Percentiles rank a stretch among this genome's conserved stretches.
These are phyloP conservation scores for Petunia hybrid DNA, from an alignment of 305 asterid species.

Conservation along the genomic window DNA sequence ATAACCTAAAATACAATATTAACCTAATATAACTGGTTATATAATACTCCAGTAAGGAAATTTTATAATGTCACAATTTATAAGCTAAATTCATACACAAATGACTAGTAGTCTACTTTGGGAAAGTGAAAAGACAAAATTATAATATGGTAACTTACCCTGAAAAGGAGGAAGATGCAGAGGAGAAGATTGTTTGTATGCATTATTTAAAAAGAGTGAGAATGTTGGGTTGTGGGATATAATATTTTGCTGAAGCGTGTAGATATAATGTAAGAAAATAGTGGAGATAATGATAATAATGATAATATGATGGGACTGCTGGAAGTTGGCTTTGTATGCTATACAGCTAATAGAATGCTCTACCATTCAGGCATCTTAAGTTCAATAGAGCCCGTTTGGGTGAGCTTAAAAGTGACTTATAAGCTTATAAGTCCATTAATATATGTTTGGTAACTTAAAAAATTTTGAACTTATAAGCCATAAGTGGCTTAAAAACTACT, in stretches of 20 bases:
- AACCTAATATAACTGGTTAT: too few relatives aligned
- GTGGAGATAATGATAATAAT: not conserved
- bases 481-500: too few relatives aligned
- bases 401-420: too few relatives aligned
- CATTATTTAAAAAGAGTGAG: not conserved
- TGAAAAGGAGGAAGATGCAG: constrained; percentile 34
- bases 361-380: not conserved
- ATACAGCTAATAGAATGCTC: constrained; percentile 16
- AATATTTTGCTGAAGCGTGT: not conserved
- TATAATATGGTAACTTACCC: constrained; percentile 43
- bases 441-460: too few relatives aligned
- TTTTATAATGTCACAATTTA: too few relatives aligned
- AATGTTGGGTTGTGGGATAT: not conserved
- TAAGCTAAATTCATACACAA: not conserved
- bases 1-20: too few relatives aligned
- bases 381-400: not conserved
- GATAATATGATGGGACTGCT: not conserved
- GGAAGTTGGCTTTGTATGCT: not conserved
- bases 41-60: too few relatives aligned
- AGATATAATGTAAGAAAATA: constrained; percentile 4
- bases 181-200: constrained; percentile 28
- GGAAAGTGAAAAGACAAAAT: not conserved
- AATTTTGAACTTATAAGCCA: too few relatives aligned
- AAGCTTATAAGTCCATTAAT: too few relatives aligned
- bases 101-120: not conserved